Conservation (phyloP, 2,329 filamentous ascomycete genomes). For the Clonostachys chloroleuca region DNA sequence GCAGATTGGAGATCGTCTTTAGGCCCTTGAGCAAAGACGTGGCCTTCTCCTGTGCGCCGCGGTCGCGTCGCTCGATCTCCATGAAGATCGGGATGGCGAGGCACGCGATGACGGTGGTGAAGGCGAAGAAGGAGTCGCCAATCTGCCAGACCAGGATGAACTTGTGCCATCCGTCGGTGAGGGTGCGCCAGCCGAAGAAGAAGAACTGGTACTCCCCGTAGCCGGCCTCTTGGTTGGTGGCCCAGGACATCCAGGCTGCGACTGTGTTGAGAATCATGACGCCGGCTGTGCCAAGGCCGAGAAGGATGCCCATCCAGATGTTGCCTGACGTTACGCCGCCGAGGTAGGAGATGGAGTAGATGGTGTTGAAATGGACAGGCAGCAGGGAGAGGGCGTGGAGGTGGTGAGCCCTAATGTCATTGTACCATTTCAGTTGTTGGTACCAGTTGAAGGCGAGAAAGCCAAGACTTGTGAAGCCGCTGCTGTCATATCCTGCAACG, state of each 20-base stretch:
- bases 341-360: slow-evolving; percentile 8
- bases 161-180: slow-evolving; percentile 9
- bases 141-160: slow-evolving; percentile 9
- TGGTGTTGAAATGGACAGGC: slow-evolving; percentile 9
- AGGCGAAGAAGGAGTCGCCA: slow-evolving; percentile 5
- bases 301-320: slow-evolving; percentile 5
- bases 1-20: background rate
- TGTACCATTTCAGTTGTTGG: slow-evolving; percentile 7
- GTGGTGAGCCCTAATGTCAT: slow-evolving; percentile 2
- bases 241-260: slow-evolving; percentile 8
- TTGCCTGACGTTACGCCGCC: slow-evolving; percentile 8
- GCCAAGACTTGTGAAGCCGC: slow-evolving; percentile 8
- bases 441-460: slow-evolving; percentile 11
- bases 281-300: slow-evolving; percentile 7
- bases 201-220: slow-evolving; percentile 10
- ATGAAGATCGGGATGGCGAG: slow-evolving; percentile 2
- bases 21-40: background rate
- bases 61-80: background rate
- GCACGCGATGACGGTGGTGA: slow-evolving; percentile 1
- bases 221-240: slow-evolving; percentile 4
- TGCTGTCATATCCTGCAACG: slow-evolving; percentile 3
- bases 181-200: slow-evolving; percentile 10
- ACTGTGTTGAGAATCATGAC: slow-evolving; percentile 9
- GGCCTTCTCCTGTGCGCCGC: slow-evolving; percentile 1
- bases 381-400: slow-evolving; percentile 8